A percentile compares a stretch with the other conserved stretches of the same genome.
Evolutionary conservation across 2,329 filamentous ascomycete genomes (phyloP).

Genomic region (Sarocladium strictum): DNA sequence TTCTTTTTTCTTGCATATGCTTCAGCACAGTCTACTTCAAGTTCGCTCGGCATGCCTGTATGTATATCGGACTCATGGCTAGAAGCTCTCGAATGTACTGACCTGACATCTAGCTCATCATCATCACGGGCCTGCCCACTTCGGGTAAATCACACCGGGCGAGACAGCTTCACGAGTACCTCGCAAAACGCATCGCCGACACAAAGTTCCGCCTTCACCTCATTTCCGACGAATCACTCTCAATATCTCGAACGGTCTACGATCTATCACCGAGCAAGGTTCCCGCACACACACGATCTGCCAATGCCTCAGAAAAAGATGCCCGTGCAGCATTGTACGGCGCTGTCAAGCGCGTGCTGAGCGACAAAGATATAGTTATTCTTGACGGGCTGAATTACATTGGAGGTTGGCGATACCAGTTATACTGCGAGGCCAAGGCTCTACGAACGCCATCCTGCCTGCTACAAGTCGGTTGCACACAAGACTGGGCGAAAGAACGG

Average conservation of each 20-base stretch:
- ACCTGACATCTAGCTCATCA: slow-evolving; percentile 48
- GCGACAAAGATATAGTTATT: slow-evolving; percentile 68
- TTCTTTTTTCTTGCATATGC: slow-evolving; percentile 8
- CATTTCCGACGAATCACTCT: slow-evolving; percentile 66
- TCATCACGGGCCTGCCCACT: slow-evolving; percentile 60
- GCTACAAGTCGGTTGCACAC: slow-evolving; percentile 55
- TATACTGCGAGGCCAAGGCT: slow-evolving; percentile 80
- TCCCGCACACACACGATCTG: slow-evolving; percentile 58
- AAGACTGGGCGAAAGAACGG: slow-evolving; percentile 46
- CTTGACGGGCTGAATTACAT: slow-evolving; percentile 82
- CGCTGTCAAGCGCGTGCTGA: slow-evolving; percentile 71
- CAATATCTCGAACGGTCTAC: slow-evolving; percentile 66
- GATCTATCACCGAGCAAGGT: slow-evolving; percentile 49
- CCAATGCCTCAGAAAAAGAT: slow-evolving; percentile 74
- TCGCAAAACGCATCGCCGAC: slow-evolving; percentile 49
- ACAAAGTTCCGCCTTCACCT: slow-evolving; percentile 62
- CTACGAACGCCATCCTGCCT: slow-evolving; percentile 70
- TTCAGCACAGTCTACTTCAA: neutral
- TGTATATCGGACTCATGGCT: neutral
- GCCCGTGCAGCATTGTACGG: slow-evolving; percentile 70
- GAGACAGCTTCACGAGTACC: slow-evolving; percentile 59
- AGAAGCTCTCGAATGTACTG: neutral
- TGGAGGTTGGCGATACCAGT: slow-evolving; percentile 82
- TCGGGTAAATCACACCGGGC: slow-evolving; percentile 65
- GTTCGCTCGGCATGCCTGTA: slow-evolving; percentile 18